A percentile compares a stretch with the other conserved stretches of the same genome.
Conservation (phyloP, 2,329 filamentous ascomycete genomes). For the Orbilia brochopaga region DNA sequence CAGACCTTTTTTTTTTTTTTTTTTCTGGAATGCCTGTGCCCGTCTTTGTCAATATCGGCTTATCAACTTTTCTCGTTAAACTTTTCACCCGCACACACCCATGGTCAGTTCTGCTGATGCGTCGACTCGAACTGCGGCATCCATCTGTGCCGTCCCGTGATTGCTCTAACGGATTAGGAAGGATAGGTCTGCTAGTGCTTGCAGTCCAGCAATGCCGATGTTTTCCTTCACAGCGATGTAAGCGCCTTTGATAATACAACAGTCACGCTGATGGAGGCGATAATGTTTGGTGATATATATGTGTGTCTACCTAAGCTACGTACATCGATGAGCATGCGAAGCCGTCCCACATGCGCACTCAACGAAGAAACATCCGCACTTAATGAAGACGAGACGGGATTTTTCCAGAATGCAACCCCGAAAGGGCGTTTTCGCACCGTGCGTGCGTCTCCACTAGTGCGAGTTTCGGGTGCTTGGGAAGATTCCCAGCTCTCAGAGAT, state of each 20-base stretch:
- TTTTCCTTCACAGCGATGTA: conserved; percentile 1
- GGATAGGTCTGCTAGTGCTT: neutral
- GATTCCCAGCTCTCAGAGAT: conserved; percentile 18
- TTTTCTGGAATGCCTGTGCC: neutral
- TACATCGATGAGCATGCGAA: neutral
- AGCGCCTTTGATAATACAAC: conserved; percentile 3
- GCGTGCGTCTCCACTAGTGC: conserved; percentile 19
- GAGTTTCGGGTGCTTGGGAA: conserved; percentile 24
- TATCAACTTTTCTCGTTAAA: conserved; percentile 3
- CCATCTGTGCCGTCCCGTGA: conserved; percentile 9
- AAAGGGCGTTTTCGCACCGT: conserved; percentile 1
- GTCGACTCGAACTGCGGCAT: conserved; percentile 2
- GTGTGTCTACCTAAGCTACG: too few species aligned
- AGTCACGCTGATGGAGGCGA: neutral
- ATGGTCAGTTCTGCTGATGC: neutral
- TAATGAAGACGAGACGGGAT: neutral
- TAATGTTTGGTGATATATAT: neutral
- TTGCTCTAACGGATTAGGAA: conserved; percentile 1
- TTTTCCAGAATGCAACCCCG: conserved; percentile 5
- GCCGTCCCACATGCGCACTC: neutral
- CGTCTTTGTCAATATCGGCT: neutral
- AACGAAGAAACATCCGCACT: neutral
- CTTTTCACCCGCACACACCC: neutral
- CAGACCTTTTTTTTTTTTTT: conserved; percentile 1
- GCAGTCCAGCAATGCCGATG: neutral